A percentile compares a stretch with the other conserved stretches of the same genome.
phyloP scores from a whole-genome alignment of 2,329 filamentous ascomycete genomes.

The Colletotrichum gigasporum region DNA sequence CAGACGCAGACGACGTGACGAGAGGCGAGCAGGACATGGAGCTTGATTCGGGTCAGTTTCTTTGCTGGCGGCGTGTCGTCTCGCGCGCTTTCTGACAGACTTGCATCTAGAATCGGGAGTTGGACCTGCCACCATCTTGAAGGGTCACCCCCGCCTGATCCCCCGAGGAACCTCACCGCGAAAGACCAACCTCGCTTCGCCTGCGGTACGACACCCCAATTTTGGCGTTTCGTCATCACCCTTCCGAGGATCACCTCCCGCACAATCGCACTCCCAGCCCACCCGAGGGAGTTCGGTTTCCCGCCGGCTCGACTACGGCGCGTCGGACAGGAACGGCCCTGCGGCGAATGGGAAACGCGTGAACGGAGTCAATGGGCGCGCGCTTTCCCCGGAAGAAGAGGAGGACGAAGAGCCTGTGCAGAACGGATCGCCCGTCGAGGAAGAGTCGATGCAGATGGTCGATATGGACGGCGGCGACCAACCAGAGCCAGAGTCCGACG shows the following conservation, averaged over 20 bases:
- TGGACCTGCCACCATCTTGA: conserved; percentile 63
- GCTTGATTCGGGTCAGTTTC: conserved; percentile 57
- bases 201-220: conserved; percentile 69
- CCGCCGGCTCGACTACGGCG: conserved; percentile 63
- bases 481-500: conserved; percentile 41
- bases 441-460: conserved; percentile 56
- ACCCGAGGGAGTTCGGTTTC: conserved; percentile 54
- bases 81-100: conserved; percentile 34
- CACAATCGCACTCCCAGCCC: conserved; percentile 33
- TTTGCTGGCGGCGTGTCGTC: conserved; percentile 30
- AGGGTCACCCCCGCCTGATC: conserved; percentile 46
- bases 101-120: conserved; percentile 56
- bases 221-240: conserved; percentile 64
- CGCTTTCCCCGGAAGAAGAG: conserved; percentile 37
- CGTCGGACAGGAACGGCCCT: conserved; percentile 34
- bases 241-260: conserved; percentile 42
- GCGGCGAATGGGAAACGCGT: conserved; percentile 32
- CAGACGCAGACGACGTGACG: conserved; percentile 42
- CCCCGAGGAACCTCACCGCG: conserved; percentile 60
- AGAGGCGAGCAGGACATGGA: conserved; percentile 61
- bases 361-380: conserved; percentile 39
- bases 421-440: conserved; percentile 37
- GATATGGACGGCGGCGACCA: conserved; percentile 37
- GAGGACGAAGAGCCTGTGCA: conserved; percentile 38
- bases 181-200: conserved; percentile 69